A percentile compares a stretch with the other conserved stretches of the same genome.
Evolutionary conservation across 352 stramenopile genomes (phyloP).

Genomic region (Phytophthora fragariae): DNA sequence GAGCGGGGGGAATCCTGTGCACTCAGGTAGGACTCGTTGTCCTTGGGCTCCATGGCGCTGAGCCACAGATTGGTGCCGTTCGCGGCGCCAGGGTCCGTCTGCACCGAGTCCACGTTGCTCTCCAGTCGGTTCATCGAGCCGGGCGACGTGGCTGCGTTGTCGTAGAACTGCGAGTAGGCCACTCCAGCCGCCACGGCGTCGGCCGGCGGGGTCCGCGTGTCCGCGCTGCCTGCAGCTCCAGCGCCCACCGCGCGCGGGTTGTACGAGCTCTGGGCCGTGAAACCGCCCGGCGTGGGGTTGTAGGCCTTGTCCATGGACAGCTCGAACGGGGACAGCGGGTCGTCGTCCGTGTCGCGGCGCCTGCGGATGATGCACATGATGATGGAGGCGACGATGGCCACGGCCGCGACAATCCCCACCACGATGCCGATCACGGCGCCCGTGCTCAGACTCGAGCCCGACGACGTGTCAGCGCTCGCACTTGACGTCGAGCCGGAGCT

Average conservation of each 20-base stretch:
- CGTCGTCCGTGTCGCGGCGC: constrained; percentile 67
- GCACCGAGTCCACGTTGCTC: constrained; percentile 38
- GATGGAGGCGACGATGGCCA: constrained; percentile 65
- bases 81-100: constrained; percentile 22
- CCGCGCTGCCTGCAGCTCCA: constrained; percentile 20
- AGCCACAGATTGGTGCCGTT: constrained; percentile 81
- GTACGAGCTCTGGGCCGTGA: constrained; percentile 52
- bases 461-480: constrained; percentile 32
- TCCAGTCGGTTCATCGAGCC: constrained; percentile 40
- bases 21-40: constrained; percentile 76
- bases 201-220: constrained; percentile 46
- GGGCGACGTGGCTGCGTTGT: constrained; percentile 69
- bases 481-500: constrained; percentile 30
- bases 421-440: constrained; percentile 77
- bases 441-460: constrained; percentile 67
- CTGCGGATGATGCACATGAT: constrained; percentile 66
- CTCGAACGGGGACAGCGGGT: constrained; percentile 84
- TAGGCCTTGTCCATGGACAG: constrained; percentile 89
- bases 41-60: constrained; percentile 84
- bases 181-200: constrained; percentile 56
- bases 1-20: constrained; percentile 61
- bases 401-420: constrained; percentile 64
- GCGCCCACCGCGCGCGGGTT: constrained; percentile 38
- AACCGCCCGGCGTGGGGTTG: constrained; percentile 44
- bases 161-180: constrained; percentile 81